Percentiles rank a stretch among this genome's conserved stretches.
Conservation (phyloP, 2,329 filamentous ascomycete species). For the Epichloe coenophiala region DNA sequence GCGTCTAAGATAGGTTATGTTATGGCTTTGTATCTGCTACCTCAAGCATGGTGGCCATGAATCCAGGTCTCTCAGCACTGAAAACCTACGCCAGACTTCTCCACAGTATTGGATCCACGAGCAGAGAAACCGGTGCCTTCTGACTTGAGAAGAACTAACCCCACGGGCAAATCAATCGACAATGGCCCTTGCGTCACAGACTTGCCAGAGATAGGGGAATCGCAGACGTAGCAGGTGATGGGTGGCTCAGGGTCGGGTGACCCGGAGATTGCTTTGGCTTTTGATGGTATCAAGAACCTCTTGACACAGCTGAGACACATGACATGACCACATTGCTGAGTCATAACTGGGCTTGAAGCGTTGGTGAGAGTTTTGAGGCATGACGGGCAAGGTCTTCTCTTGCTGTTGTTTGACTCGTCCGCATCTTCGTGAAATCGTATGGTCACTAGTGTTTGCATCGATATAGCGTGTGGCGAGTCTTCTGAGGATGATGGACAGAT, state of each 20-base stretch:
- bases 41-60: neutral
- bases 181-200: conserved; percentile 24
- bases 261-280: conserved; percentile 16
- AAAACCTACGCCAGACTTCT: conserved; percentile 67
- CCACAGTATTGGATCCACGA: conserved; percentile 70
- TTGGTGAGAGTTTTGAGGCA: conserved; percentile 78
- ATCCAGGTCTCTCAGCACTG: conserved; percentile 47
- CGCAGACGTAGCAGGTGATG: conserved; percentile 68
- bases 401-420: conserved; percentile 30
- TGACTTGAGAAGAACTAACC: conserved; percentile 65
- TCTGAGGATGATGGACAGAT: conserved; percentile 63
- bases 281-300: conserved; percentile 60
- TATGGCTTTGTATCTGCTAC: neutral
- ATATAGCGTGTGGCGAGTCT: conserved; percentile 56
- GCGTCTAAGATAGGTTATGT: neutral
- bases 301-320: conserved; percentile 73
- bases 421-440: conserved; percentile 66
- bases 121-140: conserved; percentile 91
- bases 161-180: conserved; percentile 50
- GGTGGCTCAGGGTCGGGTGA: conserved; percentile 32
- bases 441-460: conserved; percentile 62
- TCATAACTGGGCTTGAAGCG: conserved; percentile 65
- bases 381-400: conserved; percentile 54
- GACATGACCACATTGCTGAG: conserved; percentile 84
- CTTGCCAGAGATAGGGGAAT: conserved; percentile 53